Evolutionary conservation across 2,329 filamentous ascomycete genomes (phyloP).

Genomic region (Anisogramma anomala): DNA sequence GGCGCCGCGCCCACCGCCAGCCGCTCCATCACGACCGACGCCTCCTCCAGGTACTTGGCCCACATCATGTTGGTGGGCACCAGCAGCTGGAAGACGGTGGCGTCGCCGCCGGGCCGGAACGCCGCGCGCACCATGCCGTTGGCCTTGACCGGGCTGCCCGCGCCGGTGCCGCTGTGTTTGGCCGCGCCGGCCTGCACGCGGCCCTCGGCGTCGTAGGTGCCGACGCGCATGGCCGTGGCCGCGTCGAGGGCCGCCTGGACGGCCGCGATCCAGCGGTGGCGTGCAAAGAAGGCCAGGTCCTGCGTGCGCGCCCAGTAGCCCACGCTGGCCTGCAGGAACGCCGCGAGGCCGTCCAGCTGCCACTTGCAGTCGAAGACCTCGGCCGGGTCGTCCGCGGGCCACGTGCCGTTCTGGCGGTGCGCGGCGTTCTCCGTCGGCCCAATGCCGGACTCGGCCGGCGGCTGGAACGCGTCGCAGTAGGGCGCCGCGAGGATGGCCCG

Average conservation of each 20-base stretch:
- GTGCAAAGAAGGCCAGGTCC: constrained; percentile 45
- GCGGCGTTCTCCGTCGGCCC: constrained; percentile 44
- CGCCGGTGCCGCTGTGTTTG: constrained; percentile 63
- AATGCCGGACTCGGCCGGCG: constrained; percentile 63
- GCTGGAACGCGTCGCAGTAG: constrained; percentile 87
- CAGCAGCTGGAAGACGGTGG: constrained; percentile 67
- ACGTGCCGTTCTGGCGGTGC: constrained; percentile 44
- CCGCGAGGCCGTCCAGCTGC: constrained; percentile 77
- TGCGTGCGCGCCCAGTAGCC: constrained; percentile 59
- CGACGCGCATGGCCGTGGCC: constrained; percentile 52
- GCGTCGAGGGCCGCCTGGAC: constrained; percentile 54
- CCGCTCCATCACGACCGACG: constrained; percentile 38
- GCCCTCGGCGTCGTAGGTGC: constrained; percentile 54
- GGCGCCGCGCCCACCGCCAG: constrained; percentile 26
- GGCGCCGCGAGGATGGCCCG: constrained; percentile 57
- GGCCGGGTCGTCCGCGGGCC: constrained; percentile 53
- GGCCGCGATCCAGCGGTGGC: constrained; percentile 55
- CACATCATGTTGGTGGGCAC: constrained; percentile 73
- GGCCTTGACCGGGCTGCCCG: constrained; percentile 65
- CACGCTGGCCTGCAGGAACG: constrained; percentile 70
- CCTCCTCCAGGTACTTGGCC: constrained; percentile 42
- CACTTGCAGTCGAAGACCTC: constrained; percentile 84
- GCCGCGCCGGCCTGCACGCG: constrained; percentile 39
- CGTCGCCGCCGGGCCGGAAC: constrained; percentile 75
- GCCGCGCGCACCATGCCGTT: constrained; percentile 70